Evolutionary conservation across 2,329 filamentous ascomycete genomes (phyloP), one percentile per base, ranked within the genome.

Genomic region (Ascochyta pisi): DNA sequence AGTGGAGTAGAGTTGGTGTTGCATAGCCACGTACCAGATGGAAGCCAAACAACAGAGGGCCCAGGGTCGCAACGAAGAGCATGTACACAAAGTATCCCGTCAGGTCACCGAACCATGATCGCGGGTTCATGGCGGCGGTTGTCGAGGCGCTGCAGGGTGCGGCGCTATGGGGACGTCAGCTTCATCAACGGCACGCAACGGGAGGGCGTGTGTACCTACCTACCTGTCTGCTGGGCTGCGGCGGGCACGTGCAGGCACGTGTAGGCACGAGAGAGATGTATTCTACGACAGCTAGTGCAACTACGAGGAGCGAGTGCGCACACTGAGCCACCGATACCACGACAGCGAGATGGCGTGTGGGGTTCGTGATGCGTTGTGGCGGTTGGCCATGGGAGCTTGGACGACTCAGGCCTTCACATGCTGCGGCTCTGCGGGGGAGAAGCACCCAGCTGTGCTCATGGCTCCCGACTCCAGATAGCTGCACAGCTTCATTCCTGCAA

Each of bases 11-110:
- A 12, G 48, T 27, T 9, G 29, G 13, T 38, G 27, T 19, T 27
- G 55, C 51, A 34, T 40, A 13, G 29, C 29, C 27, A 69, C 62
- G 70, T 83, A 95, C 92, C 73, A 98, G 78, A 77, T 98, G 94
- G 77, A 91, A 97, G 60, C 95, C 95, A 73, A 97, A 99, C 69
- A 97, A 92, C 40, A 98, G 84, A 1, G 95, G 92, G 0, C 94
- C 95, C 16, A 97, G 78, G 0, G 92, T 96, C 39, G 90, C 86
- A 56, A 93, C 82, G 57, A 87, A 78, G 51, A 98, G 84, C 42
- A 95, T 79, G 70, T 91, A 85, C 68, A 95, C 73, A 66, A 98
- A 86, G 76, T 92, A 96, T 5, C 86, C 81, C 33, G 91, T 95
- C 51, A 92, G 72, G 69, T 76, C 75, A 56, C 80, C 67, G 62